phyloP scores from a whole-genome alignment of 768 basidiomycete species.

The Tulasnella sp. region DNA sequence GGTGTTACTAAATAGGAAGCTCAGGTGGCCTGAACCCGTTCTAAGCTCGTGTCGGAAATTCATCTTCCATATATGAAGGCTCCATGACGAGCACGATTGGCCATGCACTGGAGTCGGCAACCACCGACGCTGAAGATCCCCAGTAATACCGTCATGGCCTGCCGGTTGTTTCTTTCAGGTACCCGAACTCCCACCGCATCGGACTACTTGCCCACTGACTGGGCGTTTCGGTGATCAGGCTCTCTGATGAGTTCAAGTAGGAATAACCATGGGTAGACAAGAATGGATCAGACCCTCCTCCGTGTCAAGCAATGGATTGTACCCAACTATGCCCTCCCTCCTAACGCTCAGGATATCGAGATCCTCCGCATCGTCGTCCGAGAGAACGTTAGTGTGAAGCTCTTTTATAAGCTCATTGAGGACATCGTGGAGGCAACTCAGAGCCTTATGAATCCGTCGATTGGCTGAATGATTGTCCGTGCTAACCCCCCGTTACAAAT shows the following conservation, averaged over 20 bases:
- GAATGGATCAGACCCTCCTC: slow-evolving; percentile 49
- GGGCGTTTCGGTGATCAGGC: slow-evolving; percentile 30
- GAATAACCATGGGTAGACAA: slow-evolving; percentile 58
- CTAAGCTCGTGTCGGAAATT: slow-evolving; percentile 47
- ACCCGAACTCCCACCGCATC: too few species aligned
- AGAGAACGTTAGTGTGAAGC: slow-evolving; percentile 57
- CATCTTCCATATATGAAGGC: slow-evolving; percentile 43
- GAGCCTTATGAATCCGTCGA: slow-evolving; percentile 46
- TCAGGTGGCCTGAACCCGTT: too few species aligned
- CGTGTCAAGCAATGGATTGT: slow-evolving; percentile 60
- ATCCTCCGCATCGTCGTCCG: slow-evolving; percentile 60
- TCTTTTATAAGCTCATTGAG: slow-evolving; percentile 59
- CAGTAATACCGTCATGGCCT: slow-evolving; percentile 50
- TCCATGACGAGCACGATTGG: slow-evolving; percentile 20
- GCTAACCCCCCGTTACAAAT: neutral
- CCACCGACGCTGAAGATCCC: slow-evolving; percentile 45
- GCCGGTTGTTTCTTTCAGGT: slow-evolving; percentile 53
- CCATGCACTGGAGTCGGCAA: slow-evolving; percentile 42
- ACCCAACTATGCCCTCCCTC: slow-evolving; percentile 56
- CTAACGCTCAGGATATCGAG: slow-evolving; percentile 51
- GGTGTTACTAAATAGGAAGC: too few species aligned
- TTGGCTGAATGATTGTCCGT: neutral
- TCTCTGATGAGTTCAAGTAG: slow-evolving; percentile 53
- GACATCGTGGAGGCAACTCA: slow-evolving; percentile 71
- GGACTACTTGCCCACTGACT: neutral